These are phyloP conservation scores for Yamadazyma songkhlaensis DNA, from an alignment of 1,139 yeast species.

Conservation along the genomic window DNA sequence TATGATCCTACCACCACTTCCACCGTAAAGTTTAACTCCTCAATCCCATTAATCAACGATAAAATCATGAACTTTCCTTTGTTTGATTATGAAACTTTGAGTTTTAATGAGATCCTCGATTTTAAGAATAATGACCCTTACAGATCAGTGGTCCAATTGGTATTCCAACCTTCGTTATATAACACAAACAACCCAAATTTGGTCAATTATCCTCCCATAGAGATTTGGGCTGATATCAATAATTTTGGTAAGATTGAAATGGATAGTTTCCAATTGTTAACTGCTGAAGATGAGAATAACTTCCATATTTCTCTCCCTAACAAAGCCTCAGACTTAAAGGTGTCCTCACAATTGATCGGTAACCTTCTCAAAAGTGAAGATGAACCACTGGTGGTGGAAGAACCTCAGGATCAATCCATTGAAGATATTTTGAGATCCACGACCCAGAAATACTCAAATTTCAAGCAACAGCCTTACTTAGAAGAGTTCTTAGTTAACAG, in stretches of 20 bases:
- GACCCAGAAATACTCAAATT: slow-evolving; percentile 26
- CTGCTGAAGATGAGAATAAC: slow-evolving; percentile 48
- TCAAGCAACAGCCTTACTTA: slow-evolving; percentile 48
- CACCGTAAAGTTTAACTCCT: slow-evolving; percentile 34
- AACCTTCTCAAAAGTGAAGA: slow-evolving; percentile 19
- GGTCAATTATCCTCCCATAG: slow-evolving; percentile 48
- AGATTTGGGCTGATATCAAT: slow-evolving; percentile 50
- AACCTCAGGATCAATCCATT: slow-evolving; percentile 3
- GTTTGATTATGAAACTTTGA: slow-evolving; percentile 18
- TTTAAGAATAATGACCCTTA: slow-evolving; percentile 31
- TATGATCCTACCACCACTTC: slow-evolving; percentile 8
- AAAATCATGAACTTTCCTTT: slow-evolving; percentile 35
- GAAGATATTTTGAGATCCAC: slow-evolving; percentile 26
- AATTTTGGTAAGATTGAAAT: slow-evolving; percentile 36
- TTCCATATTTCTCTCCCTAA: slow-evolving; percentile 41
- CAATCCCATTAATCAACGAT: slow-evolving; percentile 40
- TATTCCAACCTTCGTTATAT: slow-evolving; percentile 47
- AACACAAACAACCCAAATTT: slow-evolving; percentile 14
- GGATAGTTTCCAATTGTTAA: slow-evolving; percentile 38
- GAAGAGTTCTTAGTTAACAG: slow-evolving; percentile 35
- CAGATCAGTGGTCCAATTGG: slow-evolving; percentile 41
- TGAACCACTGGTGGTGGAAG: slow-evolving; percentile 6
- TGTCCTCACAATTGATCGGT: slow-evolving; percentile 41
- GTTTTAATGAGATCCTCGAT: slow-evolving; percentile 19
- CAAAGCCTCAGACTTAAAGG: slow-evolving; percentile 40